A percentile compares a stretch with the other conserved stretches of the same genome.
Conservation (phyloP, 768 basidiomycete species). For the Trametes sanguinea region DNA sequence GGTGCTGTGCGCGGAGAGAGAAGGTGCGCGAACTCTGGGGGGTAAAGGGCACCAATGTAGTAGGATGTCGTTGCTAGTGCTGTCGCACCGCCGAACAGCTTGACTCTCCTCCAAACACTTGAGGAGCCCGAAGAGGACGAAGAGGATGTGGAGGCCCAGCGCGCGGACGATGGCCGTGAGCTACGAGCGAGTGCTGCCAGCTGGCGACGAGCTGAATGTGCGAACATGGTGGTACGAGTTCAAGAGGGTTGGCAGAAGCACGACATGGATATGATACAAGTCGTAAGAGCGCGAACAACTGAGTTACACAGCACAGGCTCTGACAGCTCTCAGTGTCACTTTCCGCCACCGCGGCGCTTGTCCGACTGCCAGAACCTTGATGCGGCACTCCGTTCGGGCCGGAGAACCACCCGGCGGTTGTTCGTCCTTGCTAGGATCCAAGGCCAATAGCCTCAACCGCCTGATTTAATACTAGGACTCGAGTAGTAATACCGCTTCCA, state of each 20-base stretch:
- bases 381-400: constrained; percentile 1
- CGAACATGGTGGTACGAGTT: constrained; percentile 18
- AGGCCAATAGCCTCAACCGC: constrained; percentile 4
- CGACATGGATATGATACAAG: neutral
- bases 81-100: constrained; percentile 10
- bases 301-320: neutral
- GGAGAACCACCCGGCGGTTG: neutral
- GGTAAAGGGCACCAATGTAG: constrained; percentile 65
- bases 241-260: neutral
- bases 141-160: constrained; percentile 6
- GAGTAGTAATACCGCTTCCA: too few species aligned
- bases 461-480: too few species aligned
- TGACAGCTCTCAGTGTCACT: neutral
- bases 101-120: constrained; percentile 11
- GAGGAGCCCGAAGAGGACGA: constrained; percentile 15
- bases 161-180: neutral
- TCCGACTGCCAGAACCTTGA: neutral
- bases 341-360: neutral
- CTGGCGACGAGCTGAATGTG: constrained; percentile 6
- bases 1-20: constrained; percentile 80
- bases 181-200: neutral
- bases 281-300: constrained; percentile 3
- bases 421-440: constrained; percentile 16
- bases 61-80: constrained; percentile 37
- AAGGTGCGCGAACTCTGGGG: constrained; percentile 63